phyloP scores from a whole-genome alignment of 2,329 filamentous ascomycete genomes.

The Pestalotiopsis fici region DNA sequence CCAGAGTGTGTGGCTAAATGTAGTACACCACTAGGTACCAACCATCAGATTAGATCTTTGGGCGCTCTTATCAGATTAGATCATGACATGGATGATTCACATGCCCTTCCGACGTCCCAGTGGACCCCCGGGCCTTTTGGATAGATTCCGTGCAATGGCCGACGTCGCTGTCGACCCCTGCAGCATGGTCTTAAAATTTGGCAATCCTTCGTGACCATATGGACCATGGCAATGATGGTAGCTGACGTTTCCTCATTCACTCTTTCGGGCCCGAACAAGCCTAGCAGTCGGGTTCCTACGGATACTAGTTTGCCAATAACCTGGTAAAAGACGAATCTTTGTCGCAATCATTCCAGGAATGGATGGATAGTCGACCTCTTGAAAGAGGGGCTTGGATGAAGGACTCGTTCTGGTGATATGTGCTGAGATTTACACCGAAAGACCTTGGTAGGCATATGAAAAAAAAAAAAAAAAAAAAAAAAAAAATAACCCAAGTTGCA shows the following conservation, averaged over 20 bases:
- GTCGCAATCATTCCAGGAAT: neutral
- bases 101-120: neutral
- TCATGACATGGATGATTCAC: neutral
- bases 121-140: neutral
- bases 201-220: neutral
- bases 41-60: neutral
- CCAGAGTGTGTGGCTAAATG: too few relatives aligned
- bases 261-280: neutral
- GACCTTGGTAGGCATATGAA: too few relatives aligned
- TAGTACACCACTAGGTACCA: too few relatives aligned
- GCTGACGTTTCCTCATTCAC: neutral
- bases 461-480: too few relatives aligned
- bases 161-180: neutral
- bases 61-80: neutral
- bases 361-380: neutral
- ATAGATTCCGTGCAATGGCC: neutral
- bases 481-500: too few relatives aligned
- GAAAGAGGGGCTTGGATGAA: neutral
- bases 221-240: neutral
- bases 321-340: neutral
- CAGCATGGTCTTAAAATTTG: neutral
- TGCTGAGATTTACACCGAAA: too few relatives aligned
- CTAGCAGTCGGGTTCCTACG: neutral
- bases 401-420: too few relatives aligned
- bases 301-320: neutral